Evolutionary conservation across 257 asterid species (phyloP).

Genomic region (Capsicum chinense): DNA sequence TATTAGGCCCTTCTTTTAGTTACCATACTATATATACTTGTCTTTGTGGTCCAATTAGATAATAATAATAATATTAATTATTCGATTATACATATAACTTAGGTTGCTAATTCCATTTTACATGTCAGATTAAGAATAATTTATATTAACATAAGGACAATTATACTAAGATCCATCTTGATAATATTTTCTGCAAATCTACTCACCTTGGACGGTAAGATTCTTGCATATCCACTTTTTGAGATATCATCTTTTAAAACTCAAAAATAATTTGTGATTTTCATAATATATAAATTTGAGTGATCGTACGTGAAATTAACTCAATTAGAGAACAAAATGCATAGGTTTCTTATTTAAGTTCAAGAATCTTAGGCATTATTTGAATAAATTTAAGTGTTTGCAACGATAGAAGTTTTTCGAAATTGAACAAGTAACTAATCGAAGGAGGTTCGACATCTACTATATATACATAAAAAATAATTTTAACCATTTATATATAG

Average conservation of each 20-base stretch:
- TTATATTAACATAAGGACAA: neutral
- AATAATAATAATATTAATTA: neutral
- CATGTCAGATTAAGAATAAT: neutral
- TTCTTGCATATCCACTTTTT: neutral
- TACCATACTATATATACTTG: neutral
- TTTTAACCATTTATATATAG: too few relatives aligned
- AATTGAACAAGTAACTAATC: too few relatives aligned
- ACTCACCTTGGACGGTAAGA: neutral
- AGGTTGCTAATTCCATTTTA: slow-evolving; percentile 10
- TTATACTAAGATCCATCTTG: neutral
- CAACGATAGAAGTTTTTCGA: too few relatives aligned
- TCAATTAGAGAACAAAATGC: neutral
- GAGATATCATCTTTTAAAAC: neutral
- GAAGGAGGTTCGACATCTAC: too few relatives aligned
- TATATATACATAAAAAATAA: too few relatives aligned
- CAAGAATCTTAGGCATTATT: too few relatives aligned
- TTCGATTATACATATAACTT: neutral
- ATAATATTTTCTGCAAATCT: neutral
- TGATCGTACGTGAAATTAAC: neutral
- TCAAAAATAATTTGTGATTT: neutral
- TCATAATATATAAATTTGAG: neutral
- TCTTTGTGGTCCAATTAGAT: neutral
- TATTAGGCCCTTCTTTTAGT: slow-evolving; percentile 14
- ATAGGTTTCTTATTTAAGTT: neutral
- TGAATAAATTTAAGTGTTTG: too few relatives aligned